Evolutionary conservation across 495 filamentous ascomycete genomes (phyloP).

Genomic region (Alectoria sarmentosa): DNA sequence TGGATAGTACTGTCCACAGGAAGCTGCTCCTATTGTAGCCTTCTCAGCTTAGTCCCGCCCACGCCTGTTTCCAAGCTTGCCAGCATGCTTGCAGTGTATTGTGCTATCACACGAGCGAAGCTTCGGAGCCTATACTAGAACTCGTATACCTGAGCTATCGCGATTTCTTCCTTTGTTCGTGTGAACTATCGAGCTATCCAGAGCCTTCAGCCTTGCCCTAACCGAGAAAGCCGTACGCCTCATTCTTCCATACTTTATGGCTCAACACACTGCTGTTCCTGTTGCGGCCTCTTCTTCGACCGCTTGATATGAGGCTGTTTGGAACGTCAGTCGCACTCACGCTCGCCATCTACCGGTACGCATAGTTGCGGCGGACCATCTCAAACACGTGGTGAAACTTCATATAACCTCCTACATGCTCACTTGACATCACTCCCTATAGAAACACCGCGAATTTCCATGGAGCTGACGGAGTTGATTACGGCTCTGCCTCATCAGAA

Average conservation of each 20-base stretch:
- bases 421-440: neutral
- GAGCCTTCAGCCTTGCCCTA: neutral
- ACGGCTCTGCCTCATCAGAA: neutral
- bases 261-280: neutral
- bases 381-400: neutral
- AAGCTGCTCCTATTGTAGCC: too few species aligned
- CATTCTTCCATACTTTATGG: neutral
- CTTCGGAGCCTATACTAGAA: too few species aligned
- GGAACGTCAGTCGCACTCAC: neutral
- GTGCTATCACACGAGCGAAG: too few species aligned
- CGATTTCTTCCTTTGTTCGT: too few species aligned
- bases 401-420: neutral
- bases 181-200: too few species aligned
- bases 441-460: neutral
- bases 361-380: neutral
- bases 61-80: too few species aligned
- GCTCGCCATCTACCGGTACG: neutral
- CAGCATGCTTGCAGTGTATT: too few species aligned
- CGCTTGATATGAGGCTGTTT: neutral
- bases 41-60: too few species aligned
- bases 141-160: too few species aligned
- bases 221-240: neutral
- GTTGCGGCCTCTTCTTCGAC: neutral
- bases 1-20: too few species aligned
- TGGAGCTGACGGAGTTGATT: neutral